These are phyloP conservation scores for Blastomyces parvus DNA, from an alignment of 2,329 filamentous ascomycete species.

Conservation along the genomic window DNA sequence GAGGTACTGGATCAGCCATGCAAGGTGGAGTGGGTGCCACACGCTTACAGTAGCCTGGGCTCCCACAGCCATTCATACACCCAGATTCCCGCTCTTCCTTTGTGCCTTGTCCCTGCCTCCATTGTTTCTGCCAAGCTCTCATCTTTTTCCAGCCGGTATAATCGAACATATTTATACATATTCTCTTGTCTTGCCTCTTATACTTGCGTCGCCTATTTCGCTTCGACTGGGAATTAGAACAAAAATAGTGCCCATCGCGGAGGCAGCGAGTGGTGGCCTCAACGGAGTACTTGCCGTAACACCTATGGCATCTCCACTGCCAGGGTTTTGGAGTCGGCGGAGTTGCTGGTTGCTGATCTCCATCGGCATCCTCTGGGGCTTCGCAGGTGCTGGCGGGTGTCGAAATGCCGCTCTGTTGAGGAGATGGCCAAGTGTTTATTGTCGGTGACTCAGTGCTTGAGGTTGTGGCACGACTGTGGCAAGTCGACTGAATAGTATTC, in stretches of 20 bases:
- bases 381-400: neutral
- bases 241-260: neutral
- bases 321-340: neutral
- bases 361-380: neutral
- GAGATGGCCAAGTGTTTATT: neutral
- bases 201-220: neutral
- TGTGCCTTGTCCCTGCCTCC: conserved; percentile 4
- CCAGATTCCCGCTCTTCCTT: conserved; percentile 9
- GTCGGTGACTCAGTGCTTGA: neutral
- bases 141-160: conserved; percentile 43
- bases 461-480: neutral
- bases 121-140: conserved; percentile 33
- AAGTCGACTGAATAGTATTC: neutral
- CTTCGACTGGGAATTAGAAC: neutral
- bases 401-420: neutral
- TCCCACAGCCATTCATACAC: neutral
- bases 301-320: neutral
- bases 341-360: neutral
- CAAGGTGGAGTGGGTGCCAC: neutral
- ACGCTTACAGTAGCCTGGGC: neutral
- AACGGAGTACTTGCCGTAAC: neutral
- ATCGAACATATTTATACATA: conserved; percentile 32
- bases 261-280: neutral
- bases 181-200: neutral
- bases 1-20: too few relatives aligned